A percentile compares a stretch with the other conserved stretches of the same genome.
These are phyloP conservation scores for Perkinsus olseni DNA, from an alignment of 169 alveolate species.

Conservation along the genomic window DNA sequence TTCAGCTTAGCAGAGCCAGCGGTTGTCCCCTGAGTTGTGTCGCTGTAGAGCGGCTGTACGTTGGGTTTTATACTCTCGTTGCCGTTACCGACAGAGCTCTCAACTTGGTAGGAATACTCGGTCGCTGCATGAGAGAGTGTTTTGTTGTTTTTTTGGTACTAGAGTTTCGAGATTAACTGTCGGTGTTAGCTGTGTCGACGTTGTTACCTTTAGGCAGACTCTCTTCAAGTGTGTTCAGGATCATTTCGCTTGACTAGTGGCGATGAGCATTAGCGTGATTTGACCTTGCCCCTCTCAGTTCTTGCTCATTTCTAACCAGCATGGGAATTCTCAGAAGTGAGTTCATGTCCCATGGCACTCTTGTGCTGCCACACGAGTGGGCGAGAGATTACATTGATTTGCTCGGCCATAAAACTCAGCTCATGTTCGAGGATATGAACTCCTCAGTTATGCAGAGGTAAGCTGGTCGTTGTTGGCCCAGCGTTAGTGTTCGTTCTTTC, in stretches of 20 bases:
- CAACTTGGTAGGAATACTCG: too few relatives aligned
- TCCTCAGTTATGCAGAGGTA: neutral
- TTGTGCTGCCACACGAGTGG: constrained; percentile 79
- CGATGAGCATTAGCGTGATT: too few relatives aligned
- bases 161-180: neutral
- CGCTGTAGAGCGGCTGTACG: too few relatives aligned
- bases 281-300: neutral
- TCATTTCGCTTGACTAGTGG: too few relatives aligned
- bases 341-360: constrained; percentile 81
- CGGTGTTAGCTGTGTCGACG: neutral
- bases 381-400: constrained; percentile 73
- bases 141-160: too few relatives aligned
- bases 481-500: neutral
- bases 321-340: constrained; percentile 50
- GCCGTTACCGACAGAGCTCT: too few relatives aligned
- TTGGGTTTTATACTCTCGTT: too few relatives aligned
- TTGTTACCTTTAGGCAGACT: neutral
- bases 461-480: neutral
- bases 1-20: too few relatives aligned
- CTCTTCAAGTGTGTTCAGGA: too few relatives aligned
- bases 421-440: constrained; percentile 64
- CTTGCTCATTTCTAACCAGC: neutral
- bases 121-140: too few relatives aligned
- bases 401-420: constrained; percentile 64
- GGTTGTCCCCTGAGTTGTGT: too few relatives aligned